Base-by-base conservation (phyloP, 2,329 filamentous ascomycete genomes). In the Colletotrichum lini region DNA sequence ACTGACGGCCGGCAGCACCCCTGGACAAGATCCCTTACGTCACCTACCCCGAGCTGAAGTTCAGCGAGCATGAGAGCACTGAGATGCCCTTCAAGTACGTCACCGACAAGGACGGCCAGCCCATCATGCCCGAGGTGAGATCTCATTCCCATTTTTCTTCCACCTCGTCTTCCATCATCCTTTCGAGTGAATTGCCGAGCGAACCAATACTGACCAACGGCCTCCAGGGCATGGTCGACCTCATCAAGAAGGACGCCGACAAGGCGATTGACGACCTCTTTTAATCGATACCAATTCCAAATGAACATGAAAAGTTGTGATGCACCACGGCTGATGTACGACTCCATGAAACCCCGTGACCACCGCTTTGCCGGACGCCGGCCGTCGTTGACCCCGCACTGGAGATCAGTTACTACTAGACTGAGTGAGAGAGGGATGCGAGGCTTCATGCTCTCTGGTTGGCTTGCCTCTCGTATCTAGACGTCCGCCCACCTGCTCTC, bases 21-120 rank as follows among this genome's bases (percentile, higher is more conserved):
- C 85, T 99, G 57, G 90, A 93, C 67, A 86, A 95, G 74, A 92
- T 99, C 44, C 87, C 91, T 2, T 98, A 96, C 79, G 81, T 96
- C 44, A 95, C 98, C 80, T 91, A 94, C 78, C 96, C 96, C 0
- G 96, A 98, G 79, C 89, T 99, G 78, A 92, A 92, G 78, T 92
- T 98, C 80, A 94, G 94, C 80, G 92, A 96, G 79, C 92, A 97
- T 78, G 96, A 99, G 84, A 96, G 93, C 80, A 98, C 95, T 0
- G 89, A 98, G 81, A 98, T 99, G 96, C 96, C 96, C 0, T 99
- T 99, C 82, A 94, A 96, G 75, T 99, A 99, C 79, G 95, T 99
- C 61, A 92, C 89, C 79, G 91, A 88, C 62, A 84, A 89, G 13
- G 85, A 93, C 67, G 94, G 93, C 54, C 86, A 94, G 75, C 94